phyloP scores from a whole-genome alignment of 2,329 filamentous ascomycete genomes.

The Aspergillus novofumigatus region DNA sequence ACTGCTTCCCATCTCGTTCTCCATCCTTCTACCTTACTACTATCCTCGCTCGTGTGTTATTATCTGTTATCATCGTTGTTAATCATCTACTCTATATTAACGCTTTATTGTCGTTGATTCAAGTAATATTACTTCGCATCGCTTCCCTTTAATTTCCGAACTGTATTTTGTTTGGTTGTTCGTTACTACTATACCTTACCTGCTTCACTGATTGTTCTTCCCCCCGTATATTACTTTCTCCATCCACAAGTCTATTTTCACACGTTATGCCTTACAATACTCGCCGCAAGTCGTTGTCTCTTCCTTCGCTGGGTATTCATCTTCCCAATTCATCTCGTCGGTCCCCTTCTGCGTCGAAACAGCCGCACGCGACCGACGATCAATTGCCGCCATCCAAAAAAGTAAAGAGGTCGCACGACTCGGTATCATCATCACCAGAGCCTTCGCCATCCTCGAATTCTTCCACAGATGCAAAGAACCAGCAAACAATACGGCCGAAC shows the following conservation, averaged over 20 bases:
- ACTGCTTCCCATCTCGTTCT: conserved; percentile 16
- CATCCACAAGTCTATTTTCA: conserved; percentile 1
- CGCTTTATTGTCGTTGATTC: not conserved
- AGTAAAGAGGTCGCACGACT: conserved; percentile 72
- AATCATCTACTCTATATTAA: conserved; percentile 6
- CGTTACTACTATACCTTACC: not conserved
- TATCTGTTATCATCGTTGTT: conserved; percentile 1
- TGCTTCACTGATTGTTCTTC: conserved; percentile 3
- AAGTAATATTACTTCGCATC: not conserved
- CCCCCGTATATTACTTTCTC: conserved; percentile 5
- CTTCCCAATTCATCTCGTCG: conserved; percentile 60
- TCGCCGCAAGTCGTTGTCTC: conserved; percentile 88
- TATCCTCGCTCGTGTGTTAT: conserved; percentile 16
- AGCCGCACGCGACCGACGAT: conserved; percentile 56
- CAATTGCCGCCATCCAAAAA: conserved; percentile 57
- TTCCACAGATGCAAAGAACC: conserved; percentile 27
- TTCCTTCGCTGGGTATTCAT: conserved; percentile 89
- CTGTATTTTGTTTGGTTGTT: not conserved
- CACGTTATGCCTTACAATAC: conserved; percentile 86
- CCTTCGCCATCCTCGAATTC: conserved; percentile 25
- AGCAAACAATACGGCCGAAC: conserved; percentile 18
- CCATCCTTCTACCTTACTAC: conserved; percentile 8
- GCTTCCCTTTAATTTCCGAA: not conserved
- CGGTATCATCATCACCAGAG: conserved; percentile 41
- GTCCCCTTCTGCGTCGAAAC: conserved; percentile 59